These are phyloP conservation scores for Gossypium gossypioides DNA, from an alignment of 441 rosid genomes.

Conservation along the genomic window DNA sequence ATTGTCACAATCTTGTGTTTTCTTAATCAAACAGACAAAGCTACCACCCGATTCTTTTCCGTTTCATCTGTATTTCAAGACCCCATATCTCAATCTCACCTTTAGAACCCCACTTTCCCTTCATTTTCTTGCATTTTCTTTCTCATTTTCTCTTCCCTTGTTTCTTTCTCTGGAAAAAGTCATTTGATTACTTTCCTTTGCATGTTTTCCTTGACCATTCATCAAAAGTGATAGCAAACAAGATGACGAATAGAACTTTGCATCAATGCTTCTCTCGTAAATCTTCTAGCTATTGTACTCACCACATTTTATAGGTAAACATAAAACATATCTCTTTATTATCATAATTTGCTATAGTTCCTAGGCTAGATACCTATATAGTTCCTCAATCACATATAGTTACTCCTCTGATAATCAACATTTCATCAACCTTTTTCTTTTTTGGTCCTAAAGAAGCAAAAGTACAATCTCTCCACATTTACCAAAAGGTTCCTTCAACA, in stretches of 20 bases:
- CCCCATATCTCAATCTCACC: background rate
- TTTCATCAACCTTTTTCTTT: constrained; percentile 8
- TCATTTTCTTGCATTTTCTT: background rate
- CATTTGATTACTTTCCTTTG: background rate
- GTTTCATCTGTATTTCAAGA: background rate
- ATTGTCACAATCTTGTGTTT: background rate
- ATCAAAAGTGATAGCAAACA: background rate
- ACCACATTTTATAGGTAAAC: constrained; percentile 7
- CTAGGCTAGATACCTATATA: constrained; percentile 22
- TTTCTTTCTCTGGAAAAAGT: background rate
- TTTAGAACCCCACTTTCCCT: background rate
- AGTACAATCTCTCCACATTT: constrained; percentile 9
- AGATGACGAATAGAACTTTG: constrained; percentile 10
- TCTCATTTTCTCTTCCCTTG: background rate
- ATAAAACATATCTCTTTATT: background rate
- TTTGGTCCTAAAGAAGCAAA: constrained; percentile 9
- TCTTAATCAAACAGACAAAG: constrained; percentile 8
- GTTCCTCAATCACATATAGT: constrained; percentile 27
- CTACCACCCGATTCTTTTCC: constrained; percentile 12
- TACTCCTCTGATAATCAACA: constrained; percentile 14
- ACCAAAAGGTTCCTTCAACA: background rate
- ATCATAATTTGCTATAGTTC: background rate
- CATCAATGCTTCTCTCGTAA: constrained; percentile 17
- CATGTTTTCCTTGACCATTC: background rate
- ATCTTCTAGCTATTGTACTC: background rate